Evolutionary conservation across 495 filamentous ascomycete species (phyloP).

Genomic region (Annulohypoxylon nitens): DNA sequence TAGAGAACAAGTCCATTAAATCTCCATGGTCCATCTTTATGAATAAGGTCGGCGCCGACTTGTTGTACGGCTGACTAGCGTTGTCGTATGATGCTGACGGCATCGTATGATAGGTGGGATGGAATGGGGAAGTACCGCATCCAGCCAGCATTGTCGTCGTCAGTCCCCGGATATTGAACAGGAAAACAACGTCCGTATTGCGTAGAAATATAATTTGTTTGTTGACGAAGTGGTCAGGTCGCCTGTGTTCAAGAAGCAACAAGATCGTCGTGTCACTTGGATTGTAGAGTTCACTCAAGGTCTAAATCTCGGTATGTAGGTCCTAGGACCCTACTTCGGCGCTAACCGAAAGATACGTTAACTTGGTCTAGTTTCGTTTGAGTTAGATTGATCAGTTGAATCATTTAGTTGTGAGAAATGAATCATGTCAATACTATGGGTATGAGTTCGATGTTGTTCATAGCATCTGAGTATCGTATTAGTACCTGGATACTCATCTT

Average conservation of each 20-base stretch:
- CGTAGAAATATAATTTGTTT: not conserved
- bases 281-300: not conserved
- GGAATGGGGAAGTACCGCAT: conserved; percentile 30
- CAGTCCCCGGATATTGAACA: conserved; percentile 6
- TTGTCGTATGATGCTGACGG: conserved; percentile 40
- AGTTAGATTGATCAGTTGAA: not conserved
- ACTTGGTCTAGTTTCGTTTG: not conserved
- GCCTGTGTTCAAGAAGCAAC: not conserved
- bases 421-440: not conserved
- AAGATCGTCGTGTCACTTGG: not conserved
- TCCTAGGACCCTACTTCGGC: not conserved
- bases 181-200: not conserved
- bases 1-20: not conserved
- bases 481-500: no score
- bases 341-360: not conserved
- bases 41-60: conserved; percentile 19
- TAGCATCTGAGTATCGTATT: not conserved
- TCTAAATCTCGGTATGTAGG: not conserved
- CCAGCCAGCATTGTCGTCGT: conserved; percentile 1
- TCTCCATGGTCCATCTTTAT: conserved; percentile 22
- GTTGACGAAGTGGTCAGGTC: not conserved
- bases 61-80: conserved; percentile 11
- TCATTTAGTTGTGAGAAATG: no score
- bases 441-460: not conserved
- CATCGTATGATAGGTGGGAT: conserved; percentile 43